phyloP scores from a whole-genome alignment of 2,329 filamentous ascomycete species.

The Alternaria rosae region DNA sequence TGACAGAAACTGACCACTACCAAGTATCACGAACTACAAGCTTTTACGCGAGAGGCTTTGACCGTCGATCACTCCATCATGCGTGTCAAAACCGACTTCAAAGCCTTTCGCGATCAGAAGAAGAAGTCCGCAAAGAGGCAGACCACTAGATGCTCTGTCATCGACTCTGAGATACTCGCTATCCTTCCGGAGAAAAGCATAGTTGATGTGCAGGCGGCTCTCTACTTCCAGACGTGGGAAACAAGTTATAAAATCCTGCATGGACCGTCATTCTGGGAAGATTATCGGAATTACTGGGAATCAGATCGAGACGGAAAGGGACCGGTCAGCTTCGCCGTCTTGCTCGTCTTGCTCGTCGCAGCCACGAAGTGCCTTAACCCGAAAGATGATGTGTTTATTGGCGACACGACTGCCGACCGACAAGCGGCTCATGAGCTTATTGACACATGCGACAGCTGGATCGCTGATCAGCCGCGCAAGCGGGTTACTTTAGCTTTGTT shows the following conservation, averaged over 20 bases:
- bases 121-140: constrained; percentile 37
- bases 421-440: constrained; percentile 51
- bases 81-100: constrained; percentile 45
- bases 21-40: constrained; percentile 48
- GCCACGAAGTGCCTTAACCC: constrained; percentile 47
- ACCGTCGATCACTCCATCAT: constrained; percentile 37
- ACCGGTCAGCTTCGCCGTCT: constrained; percentile 48
- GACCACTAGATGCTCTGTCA: constrained; percentile 17
- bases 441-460: constrained; percentile 53
- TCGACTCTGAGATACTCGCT: constrained; percentile 46
- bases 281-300: constrained; percentile 60
- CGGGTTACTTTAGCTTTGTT: constrained; percentile 59
- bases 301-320: constrained; percentile 28
- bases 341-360: constrained; percentile 51
- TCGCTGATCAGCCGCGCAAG: constrained; percentile 58
- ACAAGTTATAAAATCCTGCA: constrained; percentile 62
- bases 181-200: constrained; percentile 47
- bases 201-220: constrained; percentile 52
- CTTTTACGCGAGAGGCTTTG: constrained; percentile 44
- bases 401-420: constrained; percentile 53
- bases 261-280: constrained; percentile 59
- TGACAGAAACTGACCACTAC: constrained; percentile 12
- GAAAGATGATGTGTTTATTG: constrained; percentile 49
- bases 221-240: constrained; percentile 62
- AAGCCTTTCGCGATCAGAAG: constrained; percentile 38